Base-by-base conservation (phyloP, 2,329 filamentous ascomycete genomes). In the Dothistroma septosporum region DNA sequence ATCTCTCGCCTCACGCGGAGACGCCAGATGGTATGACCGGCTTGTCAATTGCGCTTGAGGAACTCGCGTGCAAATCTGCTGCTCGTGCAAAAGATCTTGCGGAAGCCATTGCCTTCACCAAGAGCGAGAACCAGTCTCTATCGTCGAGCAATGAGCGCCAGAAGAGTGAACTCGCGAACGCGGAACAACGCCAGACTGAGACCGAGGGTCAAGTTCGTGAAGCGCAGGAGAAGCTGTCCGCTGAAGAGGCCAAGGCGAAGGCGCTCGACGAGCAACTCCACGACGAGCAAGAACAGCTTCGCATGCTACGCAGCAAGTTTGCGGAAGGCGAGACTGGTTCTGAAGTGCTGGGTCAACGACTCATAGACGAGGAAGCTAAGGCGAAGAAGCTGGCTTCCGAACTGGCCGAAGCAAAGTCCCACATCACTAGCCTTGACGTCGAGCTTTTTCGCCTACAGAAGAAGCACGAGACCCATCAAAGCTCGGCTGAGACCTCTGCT, bases 271-370 rank as follows among this genome's bases (percentile, higher is more conserved):
- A 77, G 12, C 83, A 86, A 66, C 76, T 87, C n/a, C 79, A 82
- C 1, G 85, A 89, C 59, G 85, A 89, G 61, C 86, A 89, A 44
- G 78, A 82, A 14, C 88, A 94, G 67, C 80, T 96, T 22, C 83
- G 82, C 60, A 79, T 83, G 31, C 78, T 96, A 22, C 85, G 90
- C 59, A 79, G 80, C 16, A 89, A 88, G 73, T 87, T 96, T 70
- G 85, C 89, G 1, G 89, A 92, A 65, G 92, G 91, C 16, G 91
- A 94, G 74, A 92, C 87, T 2, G 91, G 91, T 5, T 92, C 91
- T 0, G 90, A 92, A 74, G 86, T 85, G 31, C 77, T 96, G 58
- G 86, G 89, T 58, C 88, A 87, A 74, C 85, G 87, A 58, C 81
- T 95, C 3, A 85, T 87, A 47, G 89, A 91, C 60, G 88, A 92